Base-by-base conservation (phyloP, 805 yeast genomes). In the Alloascoidea hylecoeti region DNA sequence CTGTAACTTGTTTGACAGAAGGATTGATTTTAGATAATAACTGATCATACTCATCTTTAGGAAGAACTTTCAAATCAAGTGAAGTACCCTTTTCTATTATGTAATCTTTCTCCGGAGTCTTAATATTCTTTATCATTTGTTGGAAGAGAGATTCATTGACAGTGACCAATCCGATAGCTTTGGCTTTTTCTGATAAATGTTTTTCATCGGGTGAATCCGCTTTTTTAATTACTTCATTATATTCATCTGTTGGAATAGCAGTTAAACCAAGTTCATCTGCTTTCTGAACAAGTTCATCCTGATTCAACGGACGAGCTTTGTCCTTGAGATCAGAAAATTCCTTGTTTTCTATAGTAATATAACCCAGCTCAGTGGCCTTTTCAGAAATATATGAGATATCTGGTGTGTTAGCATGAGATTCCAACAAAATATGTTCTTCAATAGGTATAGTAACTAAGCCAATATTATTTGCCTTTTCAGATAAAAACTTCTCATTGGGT, bases 401-500 rank as follows among this genome's bases (percentile, higher is more conserved):
- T 5, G 36, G 36, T 12, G 19, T 5, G n/a, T 34, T 18, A 6
- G 16, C 16, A 12, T 32, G 12, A 32, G 6, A 6, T 32, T 14
- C 15, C 13, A 32, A 15, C 14, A 12, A 12, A 6, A 5, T 15
- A 9, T 9, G 36, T 34, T 34, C 36, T 13, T 6, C 6, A 16
- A 5, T 37, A 9, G 23, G 28, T n/a, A 15, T 13, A 4, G 17
- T 9, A 17, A 36, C 40, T 17, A 51, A 42, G n/a, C 49, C 53
- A 2, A 44, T 39, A 38, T 45, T 45, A 4, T 40, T 37, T 3
- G 59, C 57, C 41, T 51, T 41, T 3, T 34, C 34, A 3, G 35
- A 41, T 2, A 57, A 40, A 38, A 56, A 60, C 2, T 44, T 48
- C 17, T 42, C 37, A 5, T 49, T 43, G 3, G 61, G 62, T 15